phyloP scores from a whole-genome alignment of 257 asterid genomes.

The Capsicum rhomboideum region DNA sequence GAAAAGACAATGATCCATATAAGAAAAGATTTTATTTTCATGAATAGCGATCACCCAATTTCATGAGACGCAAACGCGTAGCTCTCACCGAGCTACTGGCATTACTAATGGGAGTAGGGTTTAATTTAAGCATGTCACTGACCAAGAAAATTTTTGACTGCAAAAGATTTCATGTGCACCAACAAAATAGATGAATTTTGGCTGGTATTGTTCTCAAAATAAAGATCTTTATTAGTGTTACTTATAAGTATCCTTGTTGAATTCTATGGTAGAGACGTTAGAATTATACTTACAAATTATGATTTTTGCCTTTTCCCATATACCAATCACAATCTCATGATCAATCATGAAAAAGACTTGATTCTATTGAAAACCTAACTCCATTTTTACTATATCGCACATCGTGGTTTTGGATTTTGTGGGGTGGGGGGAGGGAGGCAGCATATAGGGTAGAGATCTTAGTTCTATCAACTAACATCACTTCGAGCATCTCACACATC shows the following conservation, averaged over 20 bases:
- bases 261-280: background rate
- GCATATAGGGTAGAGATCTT: background rate
- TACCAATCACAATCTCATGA: background rate
- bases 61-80: no score
- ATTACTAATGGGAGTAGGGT: no score
- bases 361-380: background rate
- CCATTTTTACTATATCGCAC: background rate
- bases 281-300: background rate
- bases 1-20: background rate
- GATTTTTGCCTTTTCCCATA: background rate
- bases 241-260: background rate
- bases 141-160: no score
- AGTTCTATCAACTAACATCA: no score
- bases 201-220: no score
- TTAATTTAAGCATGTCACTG: no score
- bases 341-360: background rate
- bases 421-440: background rate
- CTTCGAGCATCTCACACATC: no score
- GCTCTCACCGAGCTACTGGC: no score
- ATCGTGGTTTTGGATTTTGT: no score
- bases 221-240: background rate
- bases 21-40: background rate
- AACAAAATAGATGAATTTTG: no score
- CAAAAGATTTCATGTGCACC: no score
- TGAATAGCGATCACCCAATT: background rate